phyloP scores from a whole-genome alignment of 78 protist species.

The Goniomonas avonlea region DNA sequence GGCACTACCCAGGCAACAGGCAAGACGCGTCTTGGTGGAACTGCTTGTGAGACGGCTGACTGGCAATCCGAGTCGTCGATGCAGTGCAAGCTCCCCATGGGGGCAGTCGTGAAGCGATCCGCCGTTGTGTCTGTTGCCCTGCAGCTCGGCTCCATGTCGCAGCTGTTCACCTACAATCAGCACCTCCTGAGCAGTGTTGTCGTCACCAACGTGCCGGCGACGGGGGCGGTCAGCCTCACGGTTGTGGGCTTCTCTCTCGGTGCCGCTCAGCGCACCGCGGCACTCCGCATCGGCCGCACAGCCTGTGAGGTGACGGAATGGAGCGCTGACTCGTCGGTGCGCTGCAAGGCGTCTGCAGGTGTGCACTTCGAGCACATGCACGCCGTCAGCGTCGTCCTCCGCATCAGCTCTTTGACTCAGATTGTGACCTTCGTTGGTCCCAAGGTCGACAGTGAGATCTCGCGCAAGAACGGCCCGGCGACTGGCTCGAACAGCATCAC shows the following conservation, averaged over 20 bases:
- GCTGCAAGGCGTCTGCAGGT: too few species aligned
- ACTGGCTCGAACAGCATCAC: neutral
- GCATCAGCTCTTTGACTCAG: neutral
- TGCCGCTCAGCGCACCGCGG: neutral
- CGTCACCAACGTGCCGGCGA: neutral
- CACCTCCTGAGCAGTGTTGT: too few species aligned
- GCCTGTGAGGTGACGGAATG: neutral
- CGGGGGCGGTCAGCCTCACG: constrained; percentile 12
- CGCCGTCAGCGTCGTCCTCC: neutral
- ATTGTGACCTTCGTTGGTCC: neutral
- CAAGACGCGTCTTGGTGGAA: neutral
- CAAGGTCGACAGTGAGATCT: neutral
- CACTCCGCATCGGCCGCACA: neutral
- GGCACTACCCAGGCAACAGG: neutral
- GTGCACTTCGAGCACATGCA: too few species aligned
- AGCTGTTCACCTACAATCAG: too few species aligned
- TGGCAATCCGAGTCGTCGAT: too few species aligned
- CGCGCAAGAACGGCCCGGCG: neutral
- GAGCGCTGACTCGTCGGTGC: constrained; percentile 6
- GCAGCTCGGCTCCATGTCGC: too few species aligned
- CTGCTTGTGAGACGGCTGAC: neutral
- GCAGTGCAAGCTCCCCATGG: too few species aligned
- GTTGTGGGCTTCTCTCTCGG: neutral
- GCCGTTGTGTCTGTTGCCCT: too few species aligned
- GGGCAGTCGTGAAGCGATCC: too few species aligned